phyloP scores from a whole-genome alignment of 768 basidiomycete species.

The Mycena filopes region DNA sequence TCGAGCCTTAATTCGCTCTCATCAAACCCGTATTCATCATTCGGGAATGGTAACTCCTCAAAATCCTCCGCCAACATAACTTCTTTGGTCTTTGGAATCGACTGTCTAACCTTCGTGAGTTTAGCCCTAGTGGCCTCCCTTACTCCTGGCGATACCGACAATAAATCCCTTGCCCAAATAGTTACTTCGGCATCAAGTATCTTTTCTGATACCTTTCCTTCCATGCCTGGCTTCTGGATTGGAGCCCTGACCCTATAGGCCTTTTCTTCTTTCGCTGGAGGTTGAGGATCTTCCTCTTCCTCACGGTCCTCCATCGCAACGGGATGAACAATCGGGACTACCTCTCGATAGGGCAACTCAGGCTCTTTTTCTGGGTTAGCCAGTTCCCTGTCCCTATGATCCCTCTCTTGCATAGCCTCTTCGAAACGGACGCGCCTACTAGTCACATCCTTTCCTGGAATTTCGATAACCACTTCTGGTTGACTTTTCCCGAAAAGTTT shows the following conservation, averaged over 20 bases:
- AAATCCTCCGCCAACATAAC: no score
- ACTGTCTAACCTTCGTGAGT: not conserved
- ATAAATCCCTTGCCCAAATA: not conserved
- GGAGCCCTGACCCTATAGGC: not conserved
- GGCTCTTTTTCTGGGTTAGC: no score
- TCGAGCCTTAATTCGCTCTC: no score
- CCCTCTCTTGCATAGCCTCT: no score
- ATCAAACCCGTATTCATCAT: no score
- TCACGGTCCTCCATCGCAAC: not conserved
- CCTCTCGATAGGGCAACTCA: not conserved
- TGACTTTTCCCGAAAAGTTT: no score
- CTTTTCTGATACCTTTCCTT: not conserved
- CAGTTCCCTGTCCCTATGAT: no score
- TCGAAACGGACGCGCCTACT: no score
- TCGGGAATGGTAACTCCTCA: no score
- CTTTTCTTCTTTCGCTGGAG: not conserved
- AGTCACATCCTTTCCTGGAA: no score
- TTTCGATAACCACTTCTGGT: no score
- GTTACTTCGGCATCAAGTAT: not conserved
- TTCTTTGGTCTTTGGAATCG: no score
- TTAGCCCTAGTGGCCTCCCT: not conserved
- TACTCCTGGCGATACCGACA: not conserved
- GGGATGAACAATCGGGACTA: not conserved
- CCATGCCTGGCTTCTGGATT: not conserved
- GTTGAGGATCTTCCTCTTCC: not conserved